These are phyloP conservation scores for Neostapfia colusana DNA, from an alignment of 176 grass and related monocot species.

Conservation along the genomic window DNA sequence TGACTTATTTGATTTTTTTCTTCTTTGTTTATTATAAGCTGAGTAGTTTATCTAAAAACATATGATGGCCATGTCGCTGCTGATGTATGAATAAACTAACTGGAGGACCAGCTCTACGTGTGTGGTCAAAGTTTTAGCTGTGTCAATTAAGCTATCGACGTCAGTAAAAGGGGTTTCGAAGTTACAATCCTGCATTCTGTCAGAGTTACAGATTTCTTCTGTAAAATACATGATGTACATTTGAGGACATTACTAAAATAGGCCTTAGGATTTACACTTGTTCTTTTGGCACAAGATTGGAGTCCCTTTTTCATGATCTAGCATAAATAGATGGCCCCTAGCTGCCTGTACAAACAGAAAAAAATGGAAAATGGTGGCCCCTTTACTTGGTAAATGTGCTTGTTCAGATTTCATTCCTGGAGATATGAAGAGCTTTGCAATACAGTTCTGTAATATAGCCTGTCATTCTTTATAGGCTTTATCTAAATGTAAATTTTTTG, in stretches of 20 bases:
- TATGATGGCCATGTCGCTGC: background rate
- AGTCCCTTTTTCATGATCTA: constrained; percentile 27
- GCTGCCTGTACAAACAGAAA: constrained; percentile 16
- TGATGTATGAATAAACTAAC: constrained; percentile 8
- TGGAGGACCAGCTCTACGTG: background rate
- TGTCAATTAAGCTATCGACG: constrained; percentile 15
- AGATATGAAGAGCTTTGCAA: background rate
- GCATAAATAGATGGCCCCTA: constrained; percentile 34
- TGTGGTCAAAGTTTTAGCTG: background rate
- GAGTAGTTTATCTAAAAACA: background rate
- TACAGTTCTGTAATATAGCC: background rate
- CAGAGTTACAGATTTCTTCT: constrained; percentile 9
- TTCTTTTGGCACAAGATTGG: constrained; percentile 44
- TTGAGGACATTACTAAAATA: constrained; percentile 34
- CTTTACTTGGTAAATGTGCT: constrained; percentile 34
- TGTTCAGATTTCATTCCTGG: constrained; percentile 20
- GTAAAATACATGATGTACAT: constrained; percentile 1
- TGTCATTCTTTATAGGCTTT: background rate
- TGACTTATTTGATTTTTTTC: constrained; percentile 1
- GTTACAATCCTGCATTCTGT: background rate
- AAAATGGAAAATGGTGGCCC: constrained; percentile 17
- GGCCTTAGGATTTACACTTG: constrained; percentile 23
- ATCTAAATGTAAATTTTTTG: background rate
- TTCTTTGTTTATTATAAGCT: background rate
- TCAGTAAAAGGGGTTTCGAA: constrained; percentile 11